Conservation (phyloP, 345 rosid genomes). For the Microthlaspi erraticum region DNA sequence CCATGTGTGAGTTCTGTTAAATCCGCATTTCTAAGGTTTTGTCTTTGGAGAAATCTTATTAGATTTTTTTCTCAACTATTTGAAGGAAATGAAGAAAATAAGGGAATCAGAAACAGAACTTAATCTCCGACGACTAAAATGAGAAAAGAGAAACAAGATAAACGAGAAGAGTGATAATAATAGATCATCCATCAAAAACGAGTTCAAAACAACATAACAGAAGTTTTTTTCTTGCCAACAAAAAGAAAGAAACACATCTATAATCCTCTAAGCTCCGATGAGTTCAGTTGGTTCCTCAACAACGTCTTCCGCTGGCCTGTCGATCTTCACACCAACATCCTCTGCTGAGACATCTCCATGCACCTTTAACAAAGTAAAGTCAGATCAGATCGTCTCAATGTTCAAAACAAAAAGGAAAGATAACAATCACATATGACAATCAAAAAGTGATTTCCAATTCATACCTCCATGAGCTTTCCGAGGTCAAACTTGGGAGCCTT, state of each 20-base stretch:
- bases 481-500: constrained; percentile 97
- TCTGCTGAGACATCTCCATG: constrained; percentile 45
- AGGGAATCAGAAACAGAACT: too few species aligned
- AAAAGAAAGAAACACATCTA: constrained; percentile 23
- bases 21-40: too few species aligned
- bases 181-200: constrained; percentile 32
- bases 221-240: background rate
- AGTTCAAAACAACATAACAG: constrained; percentile 34
- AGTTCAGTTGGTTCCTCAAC: constrained; percentile 35
- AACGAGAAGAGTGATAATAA: constrained; percentile 10
- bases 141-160: too few species aligned
- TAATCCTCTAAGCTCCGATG: constrained; percentile 44
- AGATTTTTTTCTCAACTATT: too few species aligned
- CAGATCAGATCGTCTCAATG: background rate
- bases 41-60: too few species aligned
- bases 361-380: constrained; percentile 22
- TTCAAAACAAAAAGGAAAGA: background rate
- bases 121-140: too few species aligned
- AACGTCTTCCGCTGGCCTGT: constrained; percentile 41
- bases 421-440: background rate
- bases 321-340: constrained; percentile 48
- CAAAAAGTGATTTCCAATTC: background rate
- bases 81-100: too few species aligned
- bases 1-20: too few species aligned
- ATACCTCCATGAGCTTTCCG: constrained; percentile 92